Percentiles rank a stretch among this genome's conserved stretches.
phyloP scores from a whole-genome alignment of 768 basidiomycete genomes.

The Podaxis pistillaris region DNA sequence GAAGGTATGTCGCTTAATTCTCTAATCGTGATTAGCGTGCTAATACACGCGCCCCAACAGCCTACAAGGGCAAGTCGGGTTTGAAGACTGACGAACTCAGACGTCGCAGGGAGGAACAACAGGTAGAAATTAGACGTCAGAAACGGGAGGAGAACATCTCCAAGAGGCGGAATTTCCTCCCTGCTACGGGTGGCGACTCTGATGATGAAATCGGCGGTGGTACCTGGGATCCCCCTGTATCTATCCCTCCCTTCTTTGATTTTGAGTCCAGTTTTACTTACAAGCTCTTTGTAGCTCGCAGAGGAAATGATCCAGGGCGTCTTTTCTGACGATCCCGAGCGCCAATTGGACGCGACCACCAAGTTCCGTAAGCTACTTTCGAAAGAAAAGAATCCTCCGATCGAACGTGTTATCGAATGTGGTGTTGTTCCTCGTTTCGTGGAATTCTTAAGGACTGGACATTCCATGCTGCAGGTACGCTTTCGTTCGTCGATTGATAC shows the following conservation, averaged over 20 bases:
- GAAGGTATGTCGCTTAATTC: slow-evolving; percentile 48
- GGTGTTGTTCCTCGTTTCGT: slow-evolving; percentile 97
- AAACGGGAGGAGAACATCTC: slow-evolving; percentile 99
- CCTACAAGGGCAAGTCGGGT: slow-evolving; percentile 89
- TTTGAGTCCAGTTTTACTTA: slow-evolving; percentile 15
- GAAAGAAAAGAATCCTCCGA: slow-evolving; percentile 99
- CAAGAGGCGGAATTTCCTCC: slow-evolving; percentile 92
- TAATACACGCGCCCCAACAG: slow-evolving; percentile 45
- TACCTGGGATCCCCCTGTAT: slow-evolving; percentile 78
- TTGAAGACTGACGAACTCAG: slow-evolving; percentile 92
- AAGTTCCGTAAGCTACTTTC: slow-evolving; percentile 98
- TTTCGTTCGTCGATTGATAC: slow-evolving; percentile 4
- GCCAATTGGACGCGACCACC: slow-evolving; percentile 94
- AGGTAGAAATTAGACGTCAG: slow-evolving; percentile 97
- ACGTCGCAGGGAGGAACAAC: slow-evolving; percentile 95
- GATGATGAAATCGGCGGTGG: slow-evolving; percentile 82
- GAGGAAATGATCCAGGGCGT: slow-evolving; percentile 94
- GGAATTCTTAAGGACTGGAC: slow-evolving; percentile 80
- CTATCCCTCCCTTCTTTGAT: slow-evolving; percentile 24
- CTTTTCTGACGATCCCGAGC: slow-evolving; percentile 87
- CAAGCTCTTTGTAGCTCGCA: slow-evolving; percentile 51
- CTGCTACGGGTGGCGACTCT: slow-evolving; percentile 72
- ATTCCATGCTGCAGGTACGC: slow-evolving; percentile 81
- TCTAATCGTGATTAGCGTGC: slow-evolving; percentile 28
- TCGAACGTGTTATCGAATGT: slow-evolving; percentile 97